A percentile compares a stretch with the other conserved stretches of the same genome.
These are phyloP conservation scores for Claviceps africana DNA, from an alignment of 2,329 filamentous ascomycete genomes.

Conservation along the genomic window DNA sequence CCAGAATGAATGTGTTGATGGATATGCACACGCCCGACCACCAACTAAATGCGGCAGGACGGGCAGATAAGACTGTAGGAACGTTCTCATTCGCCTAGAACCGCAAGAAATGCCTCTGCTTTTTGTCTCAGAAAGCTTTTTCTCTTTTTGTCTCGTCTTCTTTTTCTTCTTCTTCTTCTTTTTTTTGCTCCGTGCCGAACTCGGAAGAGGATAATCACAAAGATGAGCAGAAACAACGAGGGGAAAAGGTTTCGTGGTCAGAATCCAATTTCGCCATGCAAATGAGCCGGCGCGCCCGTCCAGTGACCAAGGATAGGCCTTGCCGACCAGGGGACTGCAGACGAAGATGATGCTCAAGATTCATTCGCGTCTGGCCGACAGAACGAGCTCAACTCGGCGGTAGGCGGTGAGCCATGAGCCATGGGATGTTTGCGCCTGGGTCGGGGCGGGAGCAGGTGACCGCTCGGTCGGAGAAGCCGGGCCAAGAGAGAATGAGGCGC, in stretches of 20 bases:
- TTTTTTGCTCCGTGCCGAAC: background rate
- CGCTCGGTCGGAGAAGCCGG: background rate
- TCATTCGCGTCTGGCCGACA: background rate
- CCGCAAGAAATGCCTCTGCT: background rate
- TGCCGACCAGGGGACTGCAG: background rate
- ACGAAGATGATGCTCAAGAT: background rate
- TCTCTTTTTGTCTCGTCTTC: too few relatives aligned
- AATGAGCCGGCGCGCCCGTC: background rate
- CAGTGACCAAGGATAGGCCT: background rate
- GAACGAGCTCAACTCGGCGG: background rate
- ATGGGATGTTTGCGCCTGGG: background rate
- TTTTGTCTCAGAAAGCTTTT: too few relatives aligned
- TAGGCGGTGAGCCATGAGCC: background rate
- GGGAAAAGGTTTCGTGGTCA: background rate
- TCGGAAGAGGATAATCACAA: too few relatives aligned
- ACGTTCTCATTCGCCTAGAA: background rate
- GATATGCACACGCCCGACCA: background rate
- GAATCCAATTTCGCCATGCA: background rate
- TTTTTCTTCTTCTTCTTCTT: too few relatives aligned
- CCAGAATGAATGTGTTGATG: background rate
- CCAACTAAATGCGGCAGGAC: slow-evolving; percentile 2
- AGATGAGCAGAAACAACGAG: background rate
- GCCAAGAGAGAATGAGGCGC: background rate
- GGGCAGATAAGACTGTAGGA: slow-evolving; percentile 1
- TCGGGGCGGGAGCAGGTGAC: background rate